phyloP scores from a whole-genome alignment of 495 filamentous ascomycete genomes.

The Daldinia childiae region DNA sequence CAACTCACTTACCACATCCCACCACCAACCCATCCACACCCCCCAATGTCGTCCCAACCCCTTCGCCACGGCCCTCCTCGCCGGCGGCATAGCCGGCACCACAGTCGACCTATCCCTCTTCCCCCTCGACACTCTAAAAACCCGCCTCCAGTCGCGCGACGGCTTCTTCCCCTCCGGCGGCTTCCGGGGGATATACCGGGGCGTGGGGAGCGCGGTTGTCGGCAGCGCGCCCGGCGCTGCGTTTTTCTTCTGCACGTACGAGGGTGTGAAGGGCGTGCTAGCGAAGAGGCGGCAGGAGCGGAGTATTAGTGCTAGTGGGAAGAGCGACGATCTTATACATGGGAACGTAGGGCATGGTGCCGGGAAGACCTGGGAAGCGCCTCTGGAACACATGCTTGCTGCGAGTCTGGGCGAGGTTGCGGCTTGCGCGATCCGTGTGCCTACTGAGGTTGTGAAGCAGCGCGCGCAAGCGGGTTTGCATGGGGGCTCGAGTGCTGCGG shows the following conservation, averaged over 20 bases:
- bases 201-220: constrained; percentile 75
- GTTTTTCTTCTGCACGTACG: constrained; percentile 98
- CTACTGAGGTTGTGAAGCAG: constrained; percentile 97
- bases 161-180: constrained; percentile 82
- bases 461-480: constrained; percentile 86
- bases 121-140: constrained; percentile 92
- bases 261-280: constrained; percentile 74
- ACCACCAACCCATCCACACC: background rate
- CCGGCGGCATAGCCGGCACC: constrained; percentile 83
- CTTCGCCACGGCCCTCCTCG: constrained; percentile 66
- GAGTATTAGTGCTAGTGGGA: background rate
- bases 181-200: constrained; percentile 76
- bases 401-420: constrained; percentile 90
- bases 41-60: constrained; percentile 35
- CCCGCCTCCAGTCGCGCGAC: constrained; percentile 85
- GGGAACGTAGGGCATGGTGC: background rate
- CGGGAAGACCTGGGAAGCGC: constrained; percentile 24
- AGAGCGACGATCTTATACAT: background rate
- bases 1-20: background rate
- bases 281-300: constrained; percentile 24
- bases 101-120: constrained; percentile 91
- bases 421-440: constrained; percentile 90
- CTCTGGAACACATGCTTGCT: constrained; percentile 80
- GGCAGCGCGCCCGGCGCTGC: constrained; percentile 98
- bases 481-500: constrained; percentile 64